Evolutionary conservation across 148 eudicot species (phyloP).

Genomic region (Spergularia bocconei): DNA sequence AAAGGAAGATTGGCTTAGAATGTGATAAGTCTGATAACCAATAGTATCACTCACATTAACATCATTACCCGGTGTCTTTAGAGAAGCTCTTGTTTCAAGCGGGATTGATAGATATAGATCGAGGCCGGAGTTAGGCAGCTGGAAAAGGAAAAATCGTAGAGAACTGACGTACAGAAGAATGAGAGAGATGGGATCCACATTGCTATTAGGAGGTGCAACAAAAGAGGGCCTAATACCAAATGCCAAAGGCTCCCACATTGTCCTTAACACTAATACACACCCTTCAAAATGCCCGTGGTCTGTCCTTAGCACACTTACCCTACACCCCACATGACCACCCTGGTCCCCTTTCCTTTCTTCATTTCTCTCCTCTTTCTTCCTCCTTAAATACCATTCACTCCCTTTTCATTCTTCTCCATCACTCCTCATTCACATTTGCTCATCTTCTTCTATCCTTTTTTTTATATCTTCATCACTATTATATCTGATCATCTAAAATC

Average conservation of each 20-base stretch:
- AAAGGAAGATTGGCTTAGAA: no score
- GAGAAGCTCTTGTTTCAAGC: neutral
- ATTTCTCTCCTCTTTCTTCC: slow-evolving; percentile 8
- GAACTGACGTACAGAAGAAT: slow-evolving; percentile 22
- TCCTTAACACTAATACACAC: slow-evolving; percentile 29
- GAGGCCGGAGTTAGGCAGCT: neutral
- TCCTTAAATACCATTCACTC: slow-evolving; percentile 49
- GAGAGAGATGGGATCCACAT: slow-evolving; percentile 35
- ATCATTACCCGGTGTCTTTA: no score
- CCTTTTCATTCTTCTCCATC: slow-evolving; percentile 35
- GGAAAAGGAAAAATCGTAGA: neutral
- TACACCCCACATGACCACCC: slow-evolving; percentile 36
- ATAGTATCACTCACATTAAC: no score
- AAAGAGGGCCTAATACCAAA: slow-evolving; percentile 29
- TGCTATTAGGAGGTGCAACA: slow-evolving; percentile 42
- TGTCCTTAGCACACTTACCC: slow-evolving; percentile 36
- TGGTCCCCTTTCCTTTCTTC: slow-evolving; percentile 18
- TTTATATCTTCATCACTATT: neutral
- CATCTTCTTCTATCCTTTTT: slow-evolving; percentile 2
- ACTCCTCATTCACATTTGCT: slow-evolving; percentile 10
- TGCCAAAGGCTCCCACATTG: slow-evolving; percentile 45
- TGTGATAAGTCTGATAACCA: no score
- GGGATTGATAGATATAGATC: neutral
- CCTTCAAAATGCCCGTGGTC: slow-evolving; percentile 34
- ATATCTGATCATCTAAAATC: neutral